phyloP scores from a whole-genome alignment of 2,329 filamentous ascomycete species.

The Conoideocrella luteorostrata region DNA sequence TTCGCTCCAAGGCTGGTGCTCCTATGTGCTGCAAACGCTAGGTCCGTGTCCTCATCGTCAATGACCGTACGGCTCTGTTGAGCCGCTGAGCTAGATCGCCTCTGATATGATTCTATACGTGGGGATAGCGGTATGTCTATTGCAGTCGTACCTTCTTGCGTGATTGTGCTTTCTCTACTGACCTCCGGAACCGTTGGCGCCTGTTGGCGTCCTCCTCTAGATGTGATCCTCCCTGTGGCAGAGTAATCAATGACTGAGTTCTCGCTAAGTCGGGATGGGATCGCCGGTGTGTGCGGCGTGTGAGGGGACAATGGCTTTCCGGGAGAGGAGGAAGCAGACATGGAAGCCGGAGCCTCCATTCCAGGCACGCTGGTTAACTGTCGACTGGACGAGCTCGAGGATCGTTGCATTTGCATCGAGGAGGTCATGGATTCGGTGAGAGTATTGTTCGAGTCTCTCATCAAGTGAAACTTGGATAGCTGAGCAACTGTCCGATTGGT shows the following conservation, averaged over 20 bases:
- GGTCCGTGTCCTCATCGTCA: slow-evolving; percentile 56
- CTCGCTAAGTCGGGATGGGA: slow-evolving; percentile 87
- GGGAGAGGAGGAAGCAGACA: slow-evolving; percentile 82
- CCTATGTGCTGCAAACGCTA: slow-evolving; percentile 54
- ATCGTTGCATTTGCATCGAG: slow-evolving; percentile 77
- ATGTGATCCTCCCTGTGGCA: slow-evolving; percentile 21
- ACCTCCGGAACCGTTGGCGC: slow-evolving; percentile 22
- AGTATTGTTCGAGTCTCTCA: slow-evolving; percentile 82
- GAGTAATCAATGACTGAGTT: slow-evolving; percentile 60
- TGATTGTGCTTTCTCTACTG: slow-evolving; percentile 32
- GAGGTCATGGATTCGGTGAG: slow-evolving; percentile 92
- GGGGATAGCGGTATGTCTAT: slow-evolving; percentile 72
- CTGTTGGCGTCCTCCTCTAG: slow-evolving; percentile 21
- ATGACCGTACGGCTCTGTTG: slow-evolving; percentile 50
- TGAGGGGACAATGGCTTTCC: slow-evolving; percentile 85
- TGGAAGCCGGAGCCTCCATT: slow-evolving; percentile 65
- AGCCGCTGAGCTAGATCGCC: slow-evolving; percentile 64
- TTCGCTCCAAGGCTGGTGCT: slow-evolving; percentile 63
- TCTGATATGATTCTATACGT: slow-evolving; percentile 46
- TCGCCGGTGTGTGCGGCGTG: slow-evolving; percentile 86
- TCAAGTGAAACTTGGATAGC: slow-evolving; percentile 76
- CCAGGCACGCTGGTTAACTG: slow-evolving; percentile 55
- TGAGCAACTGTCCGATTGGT: slow-evolving; percentile 73
- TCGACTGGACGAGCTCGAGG: slow-evolving; percentile 65
- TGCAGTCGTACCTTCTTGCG: slow-evolving; percentile 52